phyloP scores from a whole-genome alignment of 768 basidiomycete genomes.

The Coprinellus aureogranulatus region DNA sequence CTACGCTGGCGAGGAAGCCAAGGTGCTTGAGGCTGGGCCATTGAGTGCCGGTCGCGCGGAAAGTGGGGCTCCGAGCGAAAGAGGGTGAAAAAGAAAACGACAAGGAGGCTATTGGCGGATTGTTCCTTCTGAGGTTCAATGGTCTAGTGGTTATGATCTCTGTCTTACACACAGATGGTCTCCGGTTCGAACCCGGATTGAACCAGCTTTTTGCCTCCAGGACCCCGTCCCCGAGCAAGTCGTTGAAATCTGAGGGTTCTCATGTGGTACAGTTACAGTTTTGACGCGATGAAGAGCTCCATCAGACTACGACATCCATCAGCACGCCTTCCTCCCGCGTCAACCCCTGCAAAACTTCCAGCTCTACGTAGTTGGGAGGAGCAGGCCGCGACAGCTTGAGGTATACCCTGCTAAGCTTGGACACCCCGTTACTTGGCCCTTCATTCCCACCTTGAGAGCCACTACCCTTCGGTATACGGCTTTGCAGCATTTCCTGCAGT shows the following conservation, averaged over 20 bases:
- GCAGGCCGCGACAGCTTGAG: constrained; percentile 18
- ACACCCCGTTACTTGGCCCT: not conserved
- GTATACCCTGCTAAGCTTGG: constrained; percentile 6
- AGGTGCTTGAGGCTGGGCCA: too few species aligned
- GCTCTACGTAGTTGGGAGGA: constrained; percentile 14
- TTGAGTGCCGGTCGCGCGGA: too few species aligned
- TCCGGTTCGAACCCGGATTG: constrained; percentile 8
- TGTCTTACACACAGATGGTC: constrained; percentile 8
- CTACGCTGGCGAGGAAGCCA: too few species aligned
- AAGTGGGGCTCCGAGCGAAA: too few species aligned
- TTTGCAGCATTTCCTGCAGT: constrained; percentile 4
- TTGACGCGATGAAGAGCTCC: not conserved
- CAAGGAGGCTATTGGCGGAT: too few species aligned
- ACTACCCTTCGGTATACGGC: not conserved
- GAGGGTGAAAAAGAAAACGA: too few species aligned
- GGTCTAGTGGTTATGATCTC: constrained; percentile 10
- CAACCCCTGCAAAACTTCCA: constrained; percentile 12
- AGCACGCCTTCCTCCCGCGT: constrained; percentile 12
- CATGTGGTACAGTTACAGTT: too few species aligned
- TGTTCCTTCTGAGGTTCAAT: constrained; percentile 2
- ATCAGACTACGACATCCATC: not conserved
- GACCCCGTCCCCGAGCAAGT: too few species aligned
- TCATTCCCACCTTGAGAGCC: not conserved
- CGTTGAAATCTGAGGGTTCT: too few species aligned
- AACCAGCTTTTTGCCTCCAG: not conserved